Percentiles rank a stretch among this genome's conserved stretches.
Conservation (phyloP, 768 basidiomycete genomes). For the Pleurotus citrinopileatus region DNA sequence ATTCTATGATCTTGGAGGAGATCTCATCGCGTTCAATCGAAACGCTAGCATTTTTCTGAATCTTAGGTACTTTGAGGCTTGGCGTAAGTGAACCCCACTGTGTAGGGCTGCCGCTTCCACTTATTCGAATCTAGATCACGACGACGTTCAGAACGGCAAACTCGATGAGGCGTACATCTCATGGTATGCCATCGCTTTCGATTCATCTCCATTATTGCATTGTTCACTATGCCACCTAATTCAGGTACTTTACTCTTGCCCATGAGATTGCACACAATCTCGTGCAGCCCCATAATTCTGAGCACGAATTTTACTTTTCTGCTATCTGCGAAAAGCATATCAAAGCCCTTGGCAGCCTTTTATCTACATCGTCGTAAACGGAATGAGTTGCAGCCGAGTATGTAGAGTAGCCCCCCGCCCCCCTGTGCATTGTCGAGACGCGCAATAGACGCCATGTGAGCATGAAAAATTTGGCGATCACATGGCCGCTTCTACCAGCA, state of each 20-base stretch:
- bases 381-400: background rate
- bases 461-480: slow-evolving; percentile 7
- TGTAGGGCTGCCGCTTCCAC: too few relatives aligned
- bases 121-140: slow-evolving; percentile 61
- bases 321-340: slow-evolving; percentile 78
- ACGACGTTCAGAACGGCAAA: slow-evolving; percentile 52
- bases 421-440: background rate
- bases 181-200: slow-evolving; percentile 51
- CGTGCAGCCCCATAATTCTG: slow-evolving; percentile 81
- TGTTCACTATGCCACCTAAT: background rate
- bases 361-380: slow-evolving; percentile 14
- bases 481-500: slow-evolving; percentile 9
- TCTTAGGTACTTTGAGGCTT: slow-evolving; percentile 77
- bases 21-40: slow-evolving; percentile 91
- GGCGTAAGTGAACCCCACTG: slow-evolving; percentile 60
- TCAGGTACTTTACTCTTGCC: slow-evolving; percentile 86
- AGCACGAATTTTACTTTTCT: slow-evolving; percentile 94
- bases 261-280: slow-evolving; percentile 95
- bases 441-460: background rate
- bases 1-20: slow-evolving; percentile 80
- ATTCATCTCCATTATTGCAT: too few relatives aligned
- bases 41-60: slow-evolving; percentile 88
- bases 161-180: slow-evolving; percentile 70
- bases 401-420: too few relatives aligned
- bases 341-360: slow-evolving; percentile 33